Base-by-base conservation (phyloP, 306 rosid species). In the Cicer judaicum region DNA sequence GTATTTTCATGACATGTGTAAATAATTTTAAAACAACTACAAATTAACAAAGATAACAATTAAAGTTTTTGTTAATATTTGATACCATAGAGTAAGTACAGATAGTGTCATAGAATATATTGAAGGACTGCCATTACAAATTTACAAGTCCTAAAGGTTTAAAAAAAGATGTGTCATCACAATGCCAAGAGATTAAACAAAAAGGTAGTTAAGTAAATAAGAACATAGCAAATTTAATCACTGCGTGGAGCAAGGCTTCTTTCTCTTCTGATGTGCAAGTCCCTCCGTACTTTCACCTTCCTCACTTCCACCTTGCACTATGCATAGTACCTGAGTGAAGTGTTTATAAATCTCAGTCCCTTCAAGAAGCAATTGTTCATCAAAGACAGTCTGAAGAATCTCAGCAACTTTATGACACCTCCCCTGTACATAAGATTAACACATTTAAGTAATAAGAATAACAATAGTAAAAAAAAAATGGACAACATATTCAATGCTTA, bases 331-430 rank as follows among this genome's bases (percentile, higher is more conserved):
- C 16, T 29, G 42, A 24, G 8, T 59, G 15, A 29, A 12, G 42
- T 59, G 41, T 5, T 29, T 6, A 24, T 29, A 34, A 59, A 29
- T 8, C 16, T 59, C 15, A 10, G 40, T 59, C 11, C 64, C 42
- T 12, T 56, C 14, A 56, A 11, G 39, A 56, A 56, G 62, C n/a
- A 55, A 19, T 1, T 24, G 63, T 11, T 24, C 24, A 56, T 56
- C 40, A 5, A 24, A 56, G 40, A 19, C 63, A 10, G 14, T 10
- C n/a, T 34, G 41, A 29, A 24, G 64, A 59, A 59, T 59, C 15
- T 34, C 64, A 34, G 64, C 15, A 59, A 10, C 64, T 59, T 15
- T 59, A 6, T 11, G 64, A 40, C 64, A 59, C 64, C 41, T 59
- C 40, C 41, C 9, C 64, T 59, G 5, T 12, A 59, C 2, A 59